Conservation (phyloP, 2,329 filamentous ascomycete species). For the Scolecobasidium constrictum region DNA sequence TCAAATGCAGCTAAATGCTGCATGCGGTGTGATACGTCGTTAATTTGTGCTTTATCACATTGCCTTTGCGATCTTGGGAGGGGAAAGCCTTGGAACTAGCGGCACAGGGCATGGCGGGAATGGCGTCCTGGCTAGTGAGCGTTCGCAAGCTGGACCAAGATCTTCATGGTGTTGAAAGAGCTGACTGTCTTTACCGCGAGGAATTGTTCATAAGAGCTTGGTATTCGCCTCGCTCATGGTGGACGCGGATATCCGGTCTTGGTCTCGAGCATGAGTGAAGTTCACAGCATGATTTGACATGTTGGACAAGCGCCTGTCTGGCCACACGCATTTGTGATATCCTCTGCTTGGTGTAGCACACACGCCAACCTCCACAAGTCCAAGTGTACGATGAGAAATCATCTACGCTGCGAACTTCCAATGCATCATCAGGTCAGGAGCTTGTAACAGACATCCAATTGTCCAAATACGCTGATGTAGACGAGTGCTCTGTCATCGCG, state of each 20-base stretch:
- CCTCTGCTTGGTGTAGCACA: too few relatives aligned
- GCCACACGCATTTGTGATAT: too few relatives aligned
- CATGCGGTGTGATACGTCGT: background rate
- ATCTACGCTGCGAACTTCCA: too few relatives aligned
- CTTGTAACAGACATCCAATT: too few relatives aligned
- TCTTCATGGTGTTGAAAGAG: background rate
- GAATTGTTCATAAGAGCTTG: too few relatives aligned
- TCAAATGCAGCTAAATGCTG: background rate
- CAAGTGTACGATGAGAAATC: too few relatives aligned
- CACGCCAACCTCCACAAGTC: too few relatives aligned
- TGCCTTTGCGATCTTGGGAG: background rate
- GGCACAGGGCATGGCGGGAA: background rate
- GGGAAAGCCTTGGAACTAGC: background rate
- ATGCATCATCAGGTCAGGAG: too few relatives aligned
- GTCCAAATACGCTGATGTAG: too few relatives aligned
- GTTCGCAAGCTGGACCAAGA: background rate
- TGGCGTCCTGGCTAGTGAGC: background rate
- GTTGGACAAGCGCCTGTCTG: too few relatives aligned
- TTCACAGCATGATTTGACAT: background rate
- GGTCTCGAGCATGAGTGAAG: background rate
- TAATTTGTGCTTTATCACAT: background rate
- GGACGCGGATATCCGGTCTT: too few relatives aligned
- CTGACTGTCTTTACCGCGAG: too few relatives aligned
- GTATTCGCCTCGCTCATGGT: background rate
- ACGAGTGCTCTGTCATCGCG: background rate